Percentiles rank a stretch among this genome's conserved stretches.
These are phyloP conservation scores for Tremella yokohamensis DNA, from an alignment of 768 basidiomycete genomes.

Conservation along the genomic window DNA sequence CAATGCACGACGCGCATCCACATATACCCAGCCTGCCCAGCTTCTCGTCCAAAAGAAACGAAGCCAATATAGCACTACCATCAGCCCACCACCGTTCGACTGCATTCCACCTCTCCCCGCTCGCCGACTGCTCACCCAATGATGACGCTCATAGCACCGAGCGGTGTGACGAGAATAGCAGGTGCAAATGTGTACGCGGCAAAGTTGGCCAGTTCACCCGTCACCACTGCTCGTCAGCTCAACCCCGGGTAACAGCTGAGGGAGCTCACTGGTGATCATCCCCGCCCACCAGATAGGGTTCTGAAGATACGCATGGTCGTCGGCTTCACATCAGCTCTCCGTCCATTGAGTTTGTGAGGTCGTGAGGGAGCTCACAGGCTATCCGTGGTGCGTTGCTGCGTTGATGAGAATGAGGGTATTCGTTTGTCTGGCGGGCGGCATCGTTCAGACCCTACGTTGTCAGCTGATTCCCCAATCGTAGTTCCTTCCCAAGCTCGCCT, in stretches of 20 bases:
- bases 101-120: too few relatives aligned
- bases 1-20: conserved; percentile 51
- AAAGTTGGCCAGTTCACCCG: conserved; percentile 81
- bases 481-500: too few relatives aligned
- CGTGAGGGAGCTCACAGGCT: conserved; percentile 47
- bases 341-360: background rate
- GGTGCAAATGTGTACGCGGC: conserved; percentile 97
- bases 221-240: conserved; percentile 63
- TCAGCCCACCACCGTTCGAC: background rate
- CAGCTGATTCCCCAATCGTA: conserved; percentile 9
- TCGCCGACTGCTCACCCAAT: conserved; percentile 79
- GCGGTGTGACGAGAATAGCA: conserved; percentile 93
- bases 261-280: conserved; percentile 73
- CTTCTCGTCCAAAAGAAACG: conserved; percentile 86
- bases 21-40: conserved; percentile 78
- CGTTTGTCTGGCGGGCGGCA: conserved; percentile 58
- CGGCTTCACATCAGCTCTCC: conserved; percentile 56
- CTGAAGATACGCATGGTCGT: conserved; percentile 76
- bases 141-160: conserved; percentile 93
- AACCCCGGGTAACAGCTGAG: background rate
- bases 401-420: conserved; percentile 42
- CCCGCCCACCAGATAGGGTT: conserved; percentile 98
- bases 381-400: conserved; percentile 24
- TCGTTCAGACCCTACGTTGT: conserved; percentile 77
- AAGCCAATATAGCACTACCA: conserved; percentile 85